phyloP scores from a whole-genome alignment of 805 yeast genomes.

The Sugiyamaella marilandica region DNA sequence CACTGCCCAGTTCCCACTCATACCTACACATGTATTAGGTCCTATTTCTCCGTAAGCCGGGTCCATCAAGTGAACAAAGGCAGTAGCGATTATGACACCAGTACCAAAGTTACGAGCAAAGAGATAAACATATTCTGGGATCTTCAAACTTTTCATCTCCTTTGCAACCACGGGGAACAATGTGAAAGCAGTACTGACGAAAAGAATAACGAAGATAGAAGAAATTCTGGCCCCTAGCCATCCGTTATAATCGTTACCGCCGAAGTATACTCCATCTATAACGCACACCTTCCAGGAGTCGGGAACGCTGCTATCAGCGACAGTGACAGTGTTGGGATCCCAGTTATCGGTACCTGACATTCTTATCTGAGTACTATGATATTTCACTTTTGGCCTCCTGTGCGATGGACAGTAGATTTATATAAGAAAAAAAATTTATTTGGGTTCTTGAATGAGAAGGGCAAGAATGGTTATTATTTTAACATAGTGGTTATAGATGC shows the following conservation, averaged over 20 bases:
- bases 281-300: slow-evolving; percentile 42
- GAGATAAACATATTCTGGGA: slow-evolving; percentile 32
- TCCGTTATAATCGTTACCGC: slow-evolving; percentile 42
- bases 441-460: no score
- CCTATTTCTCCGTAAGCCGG: slow-evolving; percentile 36
- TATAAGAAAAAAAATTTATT: no score
- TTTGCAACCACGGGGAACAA: slow-evolving; percentile 41
- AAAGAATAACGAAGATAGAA: slow-evolving; percentile 55
- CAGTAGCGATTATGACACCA: slow-evolving; percentile 74
- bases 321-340: slow-evolving; percentile 31
- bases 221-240: slow-evolving; percentile 47
- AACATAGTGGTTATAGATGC: no score
- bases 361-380: background rate
- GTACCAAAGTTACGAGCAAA: slow-evolving; percentile 54
- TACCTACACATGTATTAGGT: slow-evolving; percentile 37
- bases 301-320: slow-evolving; percentile 28
- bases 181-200: slow-evolving; percentile 42
- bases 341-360: background rate
- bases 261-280: slow-evolving; percentile 38
- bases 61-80: slow-evolving; percentile 59
- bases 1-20: slow-evolving; percentile 42
- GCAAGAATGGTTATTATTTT: no score
- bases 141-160: slow-evolving; percentile 21
- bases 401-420: no score
- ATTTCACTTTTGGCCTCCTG: no score